Evolutionary conservation across 768 basidiomycete species (phyloP), one percentile per base, ranked within the genome.

Genomic region (Amanita rimosa): DNA sequence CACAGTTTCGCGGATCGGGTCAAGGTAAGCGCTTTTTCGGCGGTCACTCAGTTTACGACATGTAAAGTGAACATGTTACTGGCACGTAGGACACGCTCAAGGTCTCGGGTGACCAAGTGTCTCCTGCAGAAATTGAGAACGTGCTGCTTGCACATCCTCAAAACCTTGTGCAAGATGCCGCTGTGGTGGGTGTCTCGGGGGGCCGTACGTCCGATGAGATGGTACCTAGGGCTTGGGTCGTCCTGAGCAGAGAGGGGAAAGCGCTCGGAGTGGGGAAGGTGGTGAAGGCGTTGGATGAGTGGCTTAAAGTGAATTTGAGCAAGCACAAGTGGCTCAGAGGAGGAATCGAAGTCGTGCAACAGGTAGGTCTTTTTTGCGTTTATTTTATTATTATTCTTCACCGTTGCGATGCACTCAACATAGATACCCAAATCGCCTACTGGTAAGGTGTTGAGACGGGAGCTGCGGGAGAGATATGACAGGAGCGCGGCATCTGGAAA

Each of bases 311-410:
- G 61, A 72, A 75, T 51, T 61, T 89, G 48, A 85, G 83, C 65
- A 79, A 73, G 59, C 84, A 81, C 57, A 89, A 90, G 60, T 84
- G 83, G 78, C 55, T 88, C 45, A 66, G 83, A 7, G 87, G 87
- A 3, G 87, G 87, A 0, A 72, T 86, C 14, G 75, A 79, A 53
- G 59, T 84, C 17, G 73, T 88, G 4, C 64, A 73, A 44, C 67
- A 80, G 71, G 86, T 83, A 24, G 31, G 11, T 75, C 4, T 21
- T 44, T 29, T 50, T 21, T 5, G 22, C 22, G 16, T 6, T 44
- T 48, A 49, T 54, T 36, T 19, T 31, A 16, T 14, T 44, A 51
- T 53, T 16, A 6, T 49, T 17, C 27, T 44, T 37, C 38, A n/a
- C n/a, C n/a, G n/a, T n/a, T n/a, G n/a, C 52, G 27, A 44, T 31